phyloP scores from a whole-genome alignment of 2,329 filamentous ascomycete species.

The Ilyonectria robusta region DNA sequence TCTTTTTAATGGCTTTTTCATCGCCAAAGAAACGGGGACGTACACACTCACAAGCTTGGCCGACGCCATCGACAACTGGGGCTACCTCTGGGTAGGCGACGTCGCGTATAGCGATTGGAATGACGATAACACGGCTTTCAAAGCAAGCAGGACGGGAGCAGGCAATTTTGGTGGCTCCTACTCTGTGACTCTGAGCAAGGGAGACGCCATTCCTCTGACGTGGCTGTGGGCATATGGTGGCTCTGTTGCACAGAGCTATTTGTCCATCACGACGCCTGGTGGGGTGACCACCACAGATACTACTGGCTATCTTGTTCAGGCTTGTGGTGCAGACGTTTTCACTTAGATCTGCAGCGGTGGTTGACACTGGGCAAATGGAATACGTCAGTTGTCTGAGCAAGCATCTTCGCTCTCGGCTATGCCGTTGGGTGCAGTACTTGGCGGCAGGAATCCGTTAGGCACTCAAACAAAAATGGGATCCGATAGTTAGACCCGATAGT shows the following conservation, averaged over 20 bases:
- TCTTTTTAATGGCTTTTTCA: slow-evolving; percentile 20
- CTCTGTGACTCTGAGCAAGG: not conserved
- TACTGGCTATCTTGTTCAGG: slow-evolving; percentile 5
- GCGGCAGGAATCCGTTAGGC: no score
- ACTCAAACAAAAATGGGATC: no score
- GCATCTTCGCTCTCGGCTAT: no score
- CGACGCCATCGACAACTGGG: slow-evolving; percentile 1
- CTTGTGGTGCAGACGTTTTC: not conserved
- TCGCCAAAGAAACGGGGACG: slow-evolving; percentile 1
- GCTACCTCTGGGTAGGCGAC: slow-evolving; percentile 6
- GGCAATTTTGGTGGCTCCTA: not conserved
- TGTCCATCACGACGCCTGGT: not conserved
- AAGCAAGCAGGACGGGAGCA: not conserved
- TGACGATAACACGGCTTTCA: not conserved
- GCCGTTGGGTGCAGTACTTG: no score
- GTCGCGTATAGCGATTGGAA: not conserved
- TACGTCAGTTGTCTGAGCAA: no score
- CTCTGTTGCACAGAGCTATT: not conserved
- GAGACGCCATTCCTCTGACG: slow-evolving; percentile 9
- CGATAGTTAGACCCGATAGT: no score
- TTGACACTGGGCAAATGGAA: no score
- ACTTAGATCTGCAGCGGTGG: not conserved
- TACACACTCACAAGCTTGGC: not conserved
- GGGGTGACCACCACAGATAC: not conserved
- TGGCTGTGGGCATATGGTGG: slow-evolving; percentile 11